Evolutionary conservation across 108 stramenopile genomes (phyloP), one percentile per base, ranked within the genome.

Genomic region (Fistulifera pelliculosa): DNA sequence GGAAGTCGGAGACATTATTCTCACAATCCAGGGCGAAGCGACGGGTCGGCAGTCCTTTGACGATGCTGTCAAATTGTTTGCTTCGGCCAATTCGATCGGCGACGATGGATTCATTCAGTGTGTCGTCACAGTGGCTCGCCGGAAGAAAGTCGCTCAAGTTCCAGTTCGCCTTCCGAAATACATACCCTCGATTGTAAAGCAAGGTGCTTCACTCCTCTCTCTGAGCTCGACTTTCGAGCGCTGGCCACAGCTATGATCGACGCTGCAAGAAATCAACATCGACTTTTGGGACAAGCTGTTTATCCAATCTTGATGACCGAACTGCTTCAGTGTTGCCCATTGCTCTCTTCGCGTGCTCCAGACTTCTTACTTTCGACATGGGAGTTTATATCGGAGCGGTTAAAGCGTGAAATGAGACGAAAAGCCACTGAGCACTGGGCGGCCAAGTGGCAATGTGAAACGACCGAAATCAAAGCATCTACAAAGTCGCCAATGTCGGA

Each of bases 1-100:
- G 49, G 61, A 71, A 45, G 54, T 67, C 27, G 82, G 79, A 12
- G 88, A 90, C 48, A 69, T 90, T n/a, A 64, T 90, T 24, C 63
- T 90, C 15, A 49, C 67, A 0, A 64, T 90, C 28, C 68, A 80
- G 49, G 80, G 76, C 10, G 23, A 38, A n/a, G 12, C 41, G 17
- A 59, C 74, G 0, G 65, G 67, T 21, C 81, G 80, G 0, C 63
- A 67, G 56, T 61, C 68, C 17, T 85, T 90, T 47, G 24, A 48
- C 10, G 61, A 83, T 38, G 79, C 83, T 8, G 76, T 76, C 54
- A 49, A 38, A 13, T 39, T 73, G 2, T 81, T 85, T 65, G 1
- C 41, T 27, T 15, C 40, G 49, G 13, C 24, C 64, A n/a, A 41
- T 40, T 19, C 43, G 2, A 3, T 11, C 17, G 14, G 58, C 15